Conservation (phyloP, 2,329 filamentous ascomycete species). For the Nothophaeocryptopus gaeumannii region DNA sequence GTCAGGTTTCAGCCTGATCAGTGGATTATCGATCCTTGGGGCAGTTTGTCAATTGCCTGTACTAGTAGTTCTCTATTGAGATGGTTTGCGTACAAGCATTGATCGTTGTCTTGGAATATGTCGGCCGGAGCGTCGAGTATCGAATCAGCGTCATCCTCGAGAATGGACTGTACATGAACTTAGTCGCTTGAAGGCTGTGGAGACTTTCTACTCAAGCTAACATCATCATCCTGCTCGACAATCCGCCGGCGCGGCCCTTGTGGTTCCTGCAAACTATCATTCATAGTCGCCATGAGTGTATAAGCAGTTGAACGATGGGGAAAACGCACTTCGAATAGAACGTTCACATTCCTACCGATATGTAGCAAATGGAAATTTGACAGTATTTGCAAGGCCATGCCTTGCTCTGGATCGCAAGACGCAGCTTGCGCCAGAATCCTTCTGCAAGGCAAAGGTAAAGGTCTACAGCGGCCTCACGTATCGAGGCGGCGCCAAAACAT, state of each 20-base stretch:
- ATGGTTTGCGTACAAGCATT: neutral
- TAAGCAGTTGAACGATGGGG: neutral
- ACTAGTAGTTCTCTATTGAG: too few relatives aligned
- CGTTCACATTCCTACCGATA: too few relatives aligned
- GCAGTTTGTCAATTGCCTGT: neutral
- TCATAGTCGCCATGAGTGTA: neutral
- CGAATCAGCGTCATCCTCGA: conserved; percentile 1
- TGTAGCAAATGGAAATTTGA: too few relatives aligned
- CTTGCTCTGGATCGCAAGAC: too few relatives aligned
- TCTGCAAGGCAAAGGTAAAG: too few relatives aligned
- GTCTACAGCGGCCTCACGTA: too few relatives aligned
- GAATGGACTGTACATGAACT: neutral
- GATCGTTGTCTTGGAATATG: conserved; percentile 3
- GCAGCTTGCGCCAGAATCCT: too few relatives aligned
- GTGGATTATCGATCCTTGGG: conserved; percentile 24
- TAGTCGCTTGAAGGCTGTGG: neutral
- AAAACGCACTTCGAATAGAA: too few relatives aligned
- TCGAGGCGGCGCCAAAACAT: too few relatives aligned
- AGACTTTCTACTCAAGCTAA: conserved; percentile 1
- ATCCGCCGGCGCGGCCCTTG: conserved; percentile 1
- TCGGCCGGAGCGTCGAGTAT: conserved; percentile 9
- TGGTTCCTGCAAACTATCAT: conserved; percentile 1
- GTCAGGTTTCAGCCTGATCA: conserved; percentile 15
- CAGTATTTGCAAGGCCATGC: too few relatives aligned
- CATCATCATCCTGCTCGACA: neutral